Evolutionary conservation across 306 rosid species (phyloP).

Genomic region (Corylus heterophylla): DNA sequence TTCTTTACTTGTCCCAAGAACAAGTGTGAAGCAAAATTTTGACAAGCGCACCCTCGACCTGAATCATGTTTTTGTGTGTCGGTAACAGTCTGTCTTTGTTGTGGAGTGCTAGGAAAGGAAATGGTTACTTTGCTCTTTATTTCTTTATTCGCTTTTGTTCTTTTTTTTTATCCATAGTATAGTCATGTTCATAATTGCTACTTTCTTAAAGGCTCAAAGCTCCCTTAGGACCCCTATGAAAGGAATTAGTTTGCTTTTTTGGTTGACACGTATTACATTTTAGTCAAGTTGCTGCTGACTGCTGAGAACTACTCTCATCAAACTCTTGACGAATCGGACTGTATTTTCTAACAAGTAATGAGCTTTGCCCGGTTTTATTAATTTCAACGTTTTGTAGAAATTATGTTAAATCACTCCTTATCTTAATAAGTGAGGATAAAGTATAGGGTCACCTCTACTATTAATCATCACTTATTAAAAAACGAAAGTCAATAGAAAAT

Average conservation of each 20-base stretch:
- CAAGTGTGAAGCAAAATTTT: not conserved
- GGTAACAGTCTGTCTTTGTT: slow-evolving; percentile 33
- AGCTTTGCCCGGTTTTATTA: not conserved
- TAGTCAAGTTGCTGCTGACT: not conserved
- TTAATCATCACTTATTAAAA: not conserved
- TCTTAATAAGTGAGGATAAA: no score
- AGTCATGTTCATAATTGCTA: not conserved
- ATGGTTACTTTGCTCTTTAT: slow-evolving; percentile 29
- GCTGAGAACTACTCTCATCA: not conserved
- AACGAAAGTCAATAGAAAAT: no score
- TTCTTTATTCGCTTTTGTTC: slow-evolving; percentile 41
- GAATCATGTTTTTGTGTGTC: slow-evolving; percentile 24
- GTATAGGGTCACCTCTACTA: no score
- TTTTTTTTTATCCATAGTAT: slow-evolving; percentile 21
- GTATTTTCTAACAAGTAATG: not conserved
- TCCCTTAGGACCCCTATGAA: not conserved
- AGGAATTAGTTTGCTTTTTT: not conserved
- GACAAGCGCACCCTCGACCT: slow-evolving; percentile 21
- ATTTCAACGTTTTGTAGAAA: not conserved
- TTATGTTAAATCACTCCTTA: no score
- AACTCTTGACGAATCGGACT: not conserved
- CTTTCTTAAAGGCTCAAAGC: not conserved
- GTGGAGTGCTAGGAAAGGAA: slow-evolving; percentile 33
- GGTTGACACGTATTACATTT: not conserved
- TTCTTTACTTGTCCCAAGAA: not conserved